Base-by-base conservation (phyloP, 192 early-diverging fungal genomes). In the Rhizoclosmatium sp. region DNA sequence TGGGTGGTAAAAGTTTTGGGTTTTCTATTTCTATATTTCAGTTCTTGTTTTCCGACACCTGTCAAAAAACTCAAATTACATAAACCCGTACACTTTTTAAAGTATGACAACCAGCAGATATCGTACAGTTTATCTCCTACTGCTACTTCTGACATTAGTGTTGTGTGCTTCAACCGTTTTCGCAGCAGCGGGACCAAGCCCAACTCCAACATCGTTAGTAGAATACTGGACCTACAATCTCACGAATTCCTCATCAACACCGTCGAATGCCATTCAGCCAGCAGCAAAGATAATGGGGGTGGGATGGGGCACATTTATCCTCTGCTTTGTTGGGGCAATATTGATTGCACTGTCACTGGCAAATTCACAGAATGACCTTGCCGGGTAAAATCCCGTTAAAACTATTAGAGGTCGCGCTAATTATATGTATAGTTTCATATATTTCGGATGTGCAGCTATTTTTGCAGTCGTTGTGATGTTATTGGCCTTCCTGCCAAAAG, bases 201-300 rank as follows among this genome's bases (percentile, higher is more conserved):
- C 68, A 1, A 46, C 23, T 9, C 23, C 68, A 69, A 69, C 9
- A 7, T 23, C 46, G 44, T 5, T 47, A 49, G 68, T 46, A 9
- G 16, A 72, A 42, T n/a, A 58, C 77, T 75, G 73, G 73, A 5
- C 45, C 4, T 75, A 44, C 73, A 75, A 75, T 23, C 9, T 46
- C 7, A 64, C 73, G 16, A 51, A 60, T 39, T 7, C 23, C 0
- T 42, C 10, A 5, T 12, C 41, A 9, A 44, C 16, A 21, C n/a
- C 73, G 3, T n/a, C 73, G 46, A 75, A 75, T 46, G 59, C 70
- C 7, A 69, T 83, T 39, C 64, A 66, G 19, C 71, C 71, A 14
- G 78, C 82, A 39, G 31, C 78, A 10, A 23, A 61, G 42, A 71
- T 83, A 4, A 65, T 83, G 74, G 82, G 82, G 21, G 66, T 83